These are phyloP conservation scores for Elongisporangium undulatum DNA, from an alignment of 352 stramenopile species.

Conservation along the genomic window DNA sequence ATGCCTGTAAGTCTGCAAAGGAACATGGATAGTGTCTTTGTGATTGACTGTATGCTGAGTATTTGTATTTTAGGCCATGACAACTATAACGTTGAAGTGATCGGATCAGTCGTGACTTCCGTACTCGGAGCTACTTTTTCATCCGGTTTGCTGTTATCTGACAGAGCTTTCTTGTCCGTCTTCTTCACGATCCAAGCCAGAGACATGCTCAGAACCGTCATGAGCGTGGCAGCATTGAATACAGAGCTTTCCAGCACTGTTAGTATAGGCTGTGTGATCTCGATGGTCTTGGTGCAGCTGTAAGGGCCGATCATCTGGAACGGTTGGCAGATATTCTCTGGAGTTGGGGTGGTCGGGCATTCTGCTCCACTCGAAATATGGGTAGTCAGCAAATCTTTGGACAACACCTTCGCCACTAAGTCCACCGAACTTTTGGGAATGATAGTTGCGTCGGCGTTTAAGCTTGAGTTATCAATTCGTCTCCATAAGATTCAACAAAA, in stretches of 20 bases:
- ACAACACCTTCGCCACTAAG: too few relatives aligned
- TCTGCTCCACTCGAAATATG: neutral
- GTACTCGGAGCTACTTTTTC: too few relatives aligned
- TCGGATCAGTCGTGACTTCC: too few relatives aligned
- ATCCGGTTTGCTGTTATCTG: too few relatives aligned
- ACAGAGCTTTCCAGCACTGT: neutral
- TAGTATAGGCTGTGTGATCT: neutral
- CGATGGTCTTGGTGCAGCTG: neutral
- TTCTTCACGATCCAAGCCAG: neutral
- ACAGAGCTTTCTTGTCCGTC: neutral
- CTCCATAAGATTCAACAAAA: neutral
- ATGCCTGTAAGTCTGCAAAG: conserved; percentile 35
- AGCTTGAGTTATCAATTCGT: neutral
- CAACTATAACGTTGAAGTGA: too few relatives aligned
- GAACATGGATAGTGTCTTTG: neutral
- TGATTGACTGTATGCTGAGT: neutral
- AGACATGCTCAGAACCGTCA: neutral
- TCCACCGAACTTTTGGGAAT: neutral
- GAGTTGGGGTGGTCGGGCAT: too few relatives aligned
- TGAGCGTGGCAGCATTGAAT: neutral
- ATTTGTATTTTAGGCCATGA: neutral
- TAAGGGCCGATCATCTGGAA: neutral
- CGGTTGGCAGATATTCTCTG: neutral
- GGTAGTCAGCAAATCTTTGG: neutral
- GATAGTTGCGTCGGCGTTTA: neutral